phyloP scores from a whole-genome alignment of 2,329 filamentous ascomycete genomes.

The Blastomyces parvus region DNA sequence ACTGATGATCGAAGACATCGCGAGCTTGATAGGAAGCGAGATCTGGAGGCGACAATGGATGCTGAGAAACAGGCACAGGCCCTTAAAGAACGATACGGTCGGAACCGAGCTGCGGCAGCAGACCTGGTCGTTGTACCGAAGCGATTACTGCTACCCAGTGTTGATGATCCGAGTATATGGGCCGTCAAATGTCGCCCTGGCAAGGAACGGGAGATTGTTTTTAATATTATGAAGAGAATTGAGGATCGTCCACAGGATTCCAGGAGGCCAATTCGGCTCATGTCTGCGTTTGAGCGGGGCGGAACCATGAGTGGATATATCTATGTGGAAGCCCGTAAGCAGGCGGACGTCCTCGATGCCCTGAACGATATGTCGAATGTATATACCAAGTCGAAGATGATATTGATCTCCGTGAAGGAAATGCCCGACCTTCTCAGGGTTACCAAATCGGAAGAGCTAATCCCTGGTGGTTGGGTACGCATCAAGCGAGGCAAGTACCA shows the following conservation, averaged over 20 bases:
- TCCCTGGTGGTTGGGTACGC: conserved; percentile 86
- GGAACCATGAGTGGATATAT: conserved; percentile 86
- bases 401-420: conserved; percentile 88
- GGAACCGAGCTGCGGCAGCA: conserved; percentile 56
- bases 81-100: conserved; percentile 78
- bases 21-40: conserved; percentile 84
- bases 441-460: conserved; percentile 71
- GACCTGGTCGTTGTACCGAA: conserved; percentile 75
- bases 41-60: conserved; percentile 78
- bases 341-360: conserved; percentile 74
- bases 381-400: conserved; percentile 77
- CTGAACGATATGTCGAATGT: conserved; percentile 80
- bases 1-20: conserved; percentile 87
- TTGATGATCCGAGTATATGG: conserved; percentile 95
- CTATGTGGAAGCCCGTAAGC: conserved; percentile 83
- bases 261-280: conserved; percentile 73
- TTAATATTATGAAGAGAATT: conserved; percentile 77
- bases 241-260: conserved; percentile 64
- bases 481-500: conserved; percentile 73
- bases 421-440: conserved; percentile 94
- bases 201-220: conserved; percentile 87
- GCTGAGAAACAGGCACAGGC: conserved; percentile 87
- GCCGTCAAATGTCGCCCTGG: conserved; percentile 86
- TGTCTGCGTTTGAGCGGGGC: conserved; percentile 83
- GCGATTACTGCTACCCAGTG: conserved; percentile 76